Conservation (phyloP, 2,329 filamentous ascomycete species). For the Dryadomyces quercus-mongolicae region DNA sequence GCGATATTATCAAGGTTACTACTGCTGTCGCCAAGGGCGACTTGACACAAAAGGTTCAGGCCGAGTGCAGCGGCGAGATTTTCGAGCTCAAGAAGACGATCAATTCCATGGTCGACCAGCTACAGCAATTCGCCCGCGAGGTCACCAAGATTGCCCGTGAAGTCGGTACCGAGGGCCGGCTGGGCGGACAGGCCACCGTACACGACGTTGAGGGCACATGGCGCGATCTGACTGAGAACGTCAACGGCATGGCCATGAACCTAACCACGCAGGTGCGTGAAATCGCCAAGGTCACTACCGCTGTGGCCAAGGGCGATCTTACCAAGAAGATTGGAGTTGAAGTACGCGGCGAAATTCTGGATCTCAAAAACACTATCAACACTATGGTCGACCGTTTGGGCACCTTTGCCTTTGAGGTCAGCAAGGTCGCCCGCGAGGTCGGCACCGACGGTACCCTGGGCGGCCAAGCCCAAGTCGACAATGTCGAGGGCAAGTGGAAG, state of each 20-base stretch:
- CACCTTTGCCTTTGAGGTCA: constrained; percentile 93
- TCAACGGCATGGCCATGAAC: constrained; percentile 99
- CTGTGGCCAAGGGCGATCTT: constrained; percentile 85
- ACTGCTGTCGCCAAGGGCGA: constrained; percentile 71
- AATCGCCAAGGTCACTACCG: constrained; percentile 92
- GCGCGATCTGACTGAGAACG: constrained; percentile 88
- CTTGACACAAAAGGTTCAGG: constrained; percentile 91
- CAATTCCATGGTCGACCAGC: constrained; percentile 97
- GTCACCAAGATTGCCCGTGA: constrained; percentile 94
- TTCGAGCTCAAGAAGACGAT: constrained; percentile 94
- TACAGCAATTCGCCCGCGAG: constrained; percentile 92
- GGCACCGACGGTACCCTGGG: constrained; percentile 91
- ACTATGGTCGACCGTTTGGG: constrained; percentile 97
- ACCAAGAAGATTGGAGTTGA: constrained; percentile 94
- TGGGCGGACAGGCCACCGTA: constrained; percentile 89
- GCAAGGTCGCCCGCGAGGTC: constrained; percentile 88
- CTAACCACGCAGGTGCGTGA: constrained; percentile 94
- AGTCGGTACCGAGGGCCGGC: constrained; percentile 87
- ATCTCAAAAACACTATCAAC: constrained; percentile 95
- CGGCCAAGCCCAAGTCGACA: constrained; percentile 85
- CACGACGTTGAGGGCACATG: constrained; percentile 96
- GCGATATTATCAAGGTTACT: constrained; percentile 81
- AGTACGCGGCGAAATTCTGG: constrained; percentile 85
- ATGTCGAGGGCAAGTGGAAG: constrained; percentile 96
- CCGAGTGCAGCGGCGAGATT: constrained; percentile 84